Evolutionary conservation across 805 yeast genomes (phyloP).

Genomic region (Candida pini): DNA sequence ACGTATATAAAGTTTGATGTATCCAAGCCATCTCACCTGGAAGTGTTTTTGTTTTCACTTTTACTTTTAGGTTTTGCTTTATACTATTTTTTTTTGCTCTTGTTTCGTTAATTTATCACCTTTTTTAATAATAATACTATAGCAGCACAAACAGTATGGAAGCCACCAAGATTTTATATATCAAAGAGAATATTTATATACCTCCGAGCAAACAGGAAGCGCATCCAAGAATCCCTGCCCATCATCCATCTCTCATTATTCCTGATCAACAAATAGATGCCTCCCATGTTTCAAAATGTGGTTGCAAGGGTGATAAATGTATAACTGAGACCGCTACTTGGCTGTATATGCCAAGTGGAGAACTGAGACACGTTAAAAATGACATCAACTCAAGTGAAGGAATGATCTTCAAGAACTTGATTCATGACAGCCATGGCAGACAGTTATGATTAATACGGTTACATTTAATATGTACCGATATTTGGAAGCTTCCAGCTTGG

Average conservation of each 20-base stretch:
- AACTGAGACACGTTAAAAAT: conserved; percentile 17
- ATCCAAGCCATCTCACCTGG: too few species aligned
- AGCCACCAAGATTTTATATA: conserved; percentile 23
- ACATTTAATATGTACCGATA: neutral
- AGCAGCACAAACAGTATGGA: conserved; percentile 22
- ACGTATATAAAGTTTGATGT: too few species aligned
- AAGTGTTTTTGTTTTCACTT: too few species aligned
- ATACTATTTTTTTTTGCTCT: too few species aligned
- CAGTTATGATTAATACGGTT: conserved; percentile 5
- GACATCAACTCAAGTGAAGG: conserved; percentile 27
- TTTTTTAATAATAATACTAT: too few species aligned
- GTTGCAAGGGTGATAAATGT: conserved; percentile 30
- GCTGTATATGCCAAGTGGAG: conserved; percentile 33
- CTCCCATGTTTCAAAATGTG: conserved; percentile 25
- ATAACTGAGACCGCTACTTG: conserved; percentile 30
- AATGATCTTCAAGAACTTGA: conserved; percentile 22
- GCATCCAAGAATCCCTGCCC: conserved; percentile 25
- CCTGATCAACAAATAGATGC: conserved; percentile 26
- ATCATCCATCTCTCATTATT: conserved; percentile 31
- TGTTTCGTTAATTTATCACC: too few species aligned
- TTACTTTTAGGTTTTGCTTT: too few species aligned
- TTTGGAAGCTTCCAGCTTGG: neutral
- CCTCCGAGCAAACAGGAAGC: conserved; percentile 19
- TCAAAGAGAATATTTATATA: conserved; percentile 29
- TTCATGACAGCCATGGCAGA: conserved; percentile 15